Evolutionary conservation across 805 yeast genomes (phyloP), one percentile per base, ranked within the genome.

Genomic region (Wickerhamomyces chaumierensis): DNA sequence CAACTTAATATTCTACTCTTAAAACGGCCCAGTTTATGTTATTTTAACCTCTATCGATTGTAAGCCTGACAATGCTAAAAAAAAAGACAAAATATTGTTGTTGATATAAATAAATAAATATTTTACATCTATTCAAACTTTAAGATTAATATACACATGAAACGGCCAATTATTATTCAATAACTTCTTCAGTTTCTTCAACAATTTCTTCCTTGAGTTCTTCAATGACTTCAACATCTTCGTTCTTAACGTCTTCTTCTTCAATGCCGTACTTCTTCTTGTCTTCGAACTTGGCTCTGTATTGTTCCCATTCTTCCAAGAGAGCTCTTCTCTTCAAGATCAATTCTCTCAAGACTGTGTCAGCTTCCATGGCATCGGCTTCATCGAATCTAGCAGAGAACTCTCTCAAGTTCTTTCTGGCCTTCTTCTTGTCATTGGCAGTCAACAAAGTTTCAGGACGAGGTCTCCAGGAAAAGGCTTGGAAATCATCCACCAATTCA

Each of bases 391-490:
- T 87, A 33, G 92, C 92, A 51, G 87, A 71, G 72, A 82, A 85
- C 63, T 84, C 90, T 58, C 80, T 76, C 68, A 90, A 66, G 66
- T 81, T 81, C 81, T 84, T 83, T 68, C 85, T 75, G 46, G 92
- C 86, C 71, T 80, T 81, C 81, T 86, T 85, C 68, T 76, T 76
- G 60, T 85, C 94, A 48, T 76, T 81, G 52, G 79, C 76, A 44
- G 78, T 68, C 56, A 92, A 74, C 47, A 79, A 62, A 2, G 87
- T 71, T 16, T 73, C 75, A 37, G 98, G 98, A 66, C 98, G 80
- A 54, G 97, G 97, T 70, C 99, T 83, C 99, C 99, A 92, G 45
- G 75, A 68, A 54, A 90, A 84, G 45, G 83, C 88, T 64, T 78
- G 83, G 74, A 92, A 86, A 40, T 79, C 82, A 52, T 84, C 92